These are phyloP conservation scores for Mycena leptocephala DNA, from an alignment of 768 basidiomycete genomes.

Conservation along the genomic window DNA sequence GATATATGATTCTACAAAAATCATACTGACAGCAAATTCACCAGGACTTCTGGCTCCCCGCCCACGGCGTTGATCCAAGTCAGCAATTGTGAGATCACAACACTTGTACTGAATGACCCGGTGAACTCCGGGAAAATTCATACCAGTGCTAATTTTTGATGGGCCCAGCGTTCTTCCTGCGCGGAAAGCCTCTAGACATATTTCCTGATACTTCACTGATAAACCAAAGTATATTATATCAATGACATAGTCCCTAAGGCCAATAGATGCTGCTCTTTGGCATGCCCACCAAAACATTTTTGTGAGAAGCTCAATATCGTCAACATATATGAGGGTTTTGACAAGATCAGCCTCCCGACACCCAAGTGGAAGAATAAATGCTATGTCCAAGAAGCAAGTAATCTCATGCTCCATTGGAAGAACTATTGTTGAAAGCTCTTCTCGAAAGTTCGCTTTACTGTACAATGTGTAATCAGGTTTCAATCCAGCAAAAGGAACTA, in stretches of 20 bases:
- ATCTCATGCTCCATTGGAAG: slow-evolving; percentile 28
- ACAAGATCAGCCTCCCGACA: not conserved
- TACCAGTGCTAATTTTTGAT: slow-evolving; percentile 17
- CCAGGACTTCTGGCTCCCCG: not conserved
- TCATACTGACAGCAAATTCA: not conserved
- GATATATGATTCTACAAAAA: slow-evolving; percentile 17
- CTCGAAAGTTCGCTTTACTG: slow-evolving; percentile 38
- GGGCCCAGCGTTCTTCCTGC: slow-evolving; percentile 11
- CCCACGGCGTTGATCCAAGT: slow-evolving; percentile 34
- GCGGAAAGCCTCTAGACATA: slow-evolving; percentile 32
- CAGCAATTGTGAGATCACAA: slow-evolving; percentile 28
- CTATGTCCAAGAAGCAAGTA: slow-evolving; percentile 35
- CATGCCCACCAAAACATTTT: slow-evolving; percentile 42
- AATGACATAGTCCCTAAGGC: slow-evolving; percentile 22
- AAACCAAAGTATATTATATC: slow-evolving; percentile 42
- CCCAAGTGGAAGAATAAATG: slow-evolving; percentile 36
- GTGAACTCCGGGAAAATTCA: slow-evolving; percentile 35
- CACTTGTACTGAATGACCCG: slow-evolving; percentile 31
- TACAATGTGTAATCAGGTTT: slow-evolving; percentile 31
- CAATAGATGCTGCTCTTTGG: slow-evolving; percentile 5
- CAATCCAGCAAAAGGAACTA: slow-evolving; percentile 27
- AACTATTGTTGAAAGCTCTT: slow-evolving; percentile 41
- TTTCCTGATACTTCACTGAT: slow-evolving; percentile 35
- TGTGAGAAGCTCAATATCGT: slow-evolving; percentile 37
- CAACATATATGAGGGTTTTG: slow-evolving; percentile 32